These are phyloP conservation scores for Ophiostoma australiae DNA, from an alignment of 2,329 filamentous ascomycete genomes.

Conservation along the genomic window DNA sequence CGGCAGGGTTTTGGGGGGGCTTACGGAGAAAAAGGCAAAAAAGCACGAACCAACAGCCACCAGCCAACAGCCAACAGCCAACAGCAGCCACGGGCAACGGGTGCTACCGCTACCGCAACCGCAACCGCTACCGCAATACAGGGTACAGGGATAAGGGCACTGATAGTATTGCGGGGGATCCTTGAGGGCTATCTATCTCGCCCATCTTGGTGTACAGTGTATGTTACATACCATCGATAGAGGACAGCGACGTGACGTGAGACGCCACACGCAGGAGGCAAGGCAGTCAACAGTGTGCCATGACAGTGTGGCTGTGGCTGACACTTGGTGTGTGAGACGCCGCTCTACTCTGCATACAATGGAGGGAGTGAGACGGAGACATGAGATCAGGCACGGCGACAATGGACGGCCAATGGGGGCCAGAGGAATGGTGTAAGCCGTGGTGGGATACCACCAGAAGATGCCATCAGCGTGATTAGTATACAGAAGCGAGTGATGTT, in stretches of 20 bases:
- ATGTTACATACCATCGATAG: not conserved
- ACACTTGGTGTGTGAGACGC: constrained; percentile 1
- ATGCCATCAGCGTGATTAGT: not conserved
- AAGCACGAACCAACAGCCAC: constrained; percentile 7
- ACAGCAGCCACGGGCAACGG: not conserved
- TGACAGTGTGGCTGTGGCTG: not conserved
- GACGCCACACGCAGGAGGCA: not conserved
- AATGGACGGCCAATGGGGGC: not conserved
- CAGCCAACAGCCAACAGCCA: not conserved
- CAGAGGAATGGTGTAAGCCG: not conserved
- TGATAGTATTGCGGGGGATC: constrained; percentile 11
- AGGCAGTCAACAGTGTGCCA: not conserved
- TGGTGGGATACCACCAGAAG: not conserved
- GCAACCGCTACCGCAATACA: constrained; percentile 2
- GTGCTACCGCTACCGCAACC: not conserved
- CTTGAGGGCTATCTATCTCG: not conserved
- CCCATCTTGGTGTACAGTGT: not conserved
- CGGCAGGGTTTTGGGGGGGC: not conserved
- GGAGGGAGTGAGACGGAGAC: not conserved
- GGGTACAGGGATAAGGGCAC: constrained; percentile 5
- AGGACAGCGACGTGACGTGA: not conserved
- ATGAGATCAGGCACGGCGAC: constrained; percentile 1
- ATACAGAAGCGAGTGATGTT: not conserved
- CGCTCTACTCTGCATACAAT: not conserved
- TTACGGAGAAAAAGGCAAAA: not conserved